These are phyloP conservation scores for Dujonia santamariae DNA, from an alignment of 1,139 yeast genomes.

Conservation along the genomic window DNA sequence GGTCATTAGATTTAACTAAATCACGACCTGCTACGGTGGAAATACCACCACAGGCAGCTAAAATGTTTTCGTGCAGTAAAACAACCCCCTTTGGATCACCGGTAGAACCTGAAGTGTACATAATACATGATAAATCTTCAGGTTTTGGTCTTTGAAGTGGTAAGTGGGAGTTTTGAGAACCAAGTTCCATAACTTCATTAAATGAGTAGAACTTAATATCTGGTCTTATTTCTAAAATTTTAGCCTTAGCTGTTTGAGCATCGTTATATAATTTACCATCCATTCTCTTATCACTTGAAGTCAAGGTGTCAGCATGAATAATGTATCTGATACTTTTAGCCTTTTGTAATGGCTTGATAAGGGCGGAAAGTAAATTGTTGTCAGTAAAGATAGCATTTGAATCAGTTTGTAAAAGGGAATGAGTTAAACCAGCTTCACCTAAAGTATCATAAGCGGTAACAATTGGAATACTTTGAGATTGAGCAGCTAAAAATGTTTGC, in stretches of 20 bases:
- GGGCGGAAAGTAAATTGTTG: conserved; percentile 61
- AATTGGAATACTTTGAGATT: conserved; percentile 75
- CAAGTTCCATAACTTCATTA: conserved; percentile 65
- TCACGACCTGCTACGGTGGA: conserved; percentile 58
- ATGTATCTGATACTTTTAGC: conserved; percentile 63
- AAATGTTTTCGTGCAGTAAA: conserved; percentile 69
- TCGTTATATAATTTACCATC: conserved; percentile 54
- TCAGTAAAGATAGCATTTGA: conserved; percentile 82
- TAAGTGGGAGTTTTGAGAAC: conserved; percentile 42
- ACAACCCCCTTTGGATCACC: conserved; percentile 98
- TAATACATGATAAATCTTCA: conserved; percentile 82
- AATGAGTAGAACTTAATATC: conserved; percentile 65
- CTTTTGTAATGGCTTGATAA: conserved; percentile 68
- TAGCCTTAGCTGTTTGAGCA: conserved; percentile 56
- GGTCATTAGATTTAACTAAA: conserved; percentile 53
- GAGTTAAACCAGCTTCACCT: conserved; percentile 88
- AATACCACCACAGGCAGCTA: conserved; percentile 86
- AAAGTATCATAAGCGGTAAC: conserved; percentile 97
- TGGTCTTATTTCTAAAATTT: conserved; percentile 67
- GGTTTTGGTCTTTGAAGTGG: conserved; percentile 55
- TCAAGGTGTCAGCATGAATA: conserved; percentile 66
- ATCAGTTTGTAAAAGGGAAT: conserved; percentile 78
- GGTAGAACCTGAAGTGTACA: conserved; percentile 98
- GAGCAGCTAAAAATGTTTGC: conserved; percentile 78
- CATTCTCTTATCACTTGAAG: conserved; percentile 60